phyloP scores from a whole-genome alignment of 2,329 filamentous ascomycete genomes.

The Simplicillium sp. region DNA sequence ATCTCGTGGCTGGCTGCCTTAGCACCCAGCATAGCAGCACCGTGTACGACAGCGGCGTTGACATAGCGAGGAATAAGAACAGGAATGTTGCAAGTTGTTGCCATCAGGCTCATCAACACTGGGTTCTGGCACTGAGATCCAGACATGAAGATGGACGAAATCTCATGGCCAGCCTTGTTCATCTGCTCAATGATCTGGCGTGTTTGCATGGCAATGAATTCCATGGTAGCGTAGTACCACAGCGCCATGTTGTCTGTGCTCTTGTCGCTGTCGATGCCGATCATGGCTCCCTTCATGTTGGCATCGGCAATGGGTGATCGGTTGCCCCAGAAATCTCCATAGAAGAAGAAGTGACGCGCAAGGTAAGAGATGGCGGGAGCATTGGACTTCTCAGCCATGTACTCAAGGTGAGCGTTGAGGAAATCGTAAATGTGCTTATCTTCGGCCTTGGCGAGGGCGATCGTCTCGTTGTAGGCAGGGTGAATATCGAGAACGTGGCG shows the following conservation, averaged over 20 bases:
- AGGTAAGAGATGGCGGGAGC: constrained; percentile 78
- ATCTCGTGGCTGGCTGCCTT: constrained; percentile 84
- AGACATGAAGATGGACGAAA: constrained; percentile 96
- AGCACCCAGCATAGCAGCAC: constrained; percentile 95
- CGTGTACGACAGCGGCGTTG: constrained; percentile 90
- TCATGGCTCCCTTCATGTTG: constrained; percentile 82
- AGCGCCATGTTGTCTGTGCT: constrained; percentile 79
- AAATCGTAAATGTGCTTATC: constrained; percentile 92
- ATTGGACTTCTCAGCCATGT: constrained; percentile 57
- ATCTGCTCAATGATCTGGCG: constrained; percentile 90
- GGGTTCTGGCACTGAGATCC: constrained; percentile 96
- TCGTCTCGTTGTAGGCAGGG: constrained; percentile 74
- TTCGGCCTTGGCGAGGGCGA: constrained; percentile 69
- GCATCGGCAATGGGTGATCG: constrained; percentile 87
- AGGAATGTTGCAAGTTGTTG: constrained; percentile 83
- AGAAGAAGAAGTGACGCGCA: constrained; percentile 94
- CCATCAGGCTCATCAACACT: constrained; percentile 83
- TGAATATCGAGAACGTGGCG: constrained; percentile 95
- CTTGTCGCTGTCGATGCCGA: constrained; percentile 81
- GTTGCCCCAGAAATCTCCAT: constrained; percentile 95
- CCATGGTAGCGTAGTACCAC: constrained; percentile 92
- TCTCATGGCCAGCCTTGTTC: constrained; percentile 81
- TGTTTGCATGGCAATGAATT: constrained; percentile 96
- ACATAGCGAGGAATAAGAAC: constrained; percentile 91
- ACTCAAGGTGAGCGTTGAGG: constrained; percentile 76